Conservation (phyloP, 805 yeast species). For the Kodamaea hsintzibuensis region DNA sequence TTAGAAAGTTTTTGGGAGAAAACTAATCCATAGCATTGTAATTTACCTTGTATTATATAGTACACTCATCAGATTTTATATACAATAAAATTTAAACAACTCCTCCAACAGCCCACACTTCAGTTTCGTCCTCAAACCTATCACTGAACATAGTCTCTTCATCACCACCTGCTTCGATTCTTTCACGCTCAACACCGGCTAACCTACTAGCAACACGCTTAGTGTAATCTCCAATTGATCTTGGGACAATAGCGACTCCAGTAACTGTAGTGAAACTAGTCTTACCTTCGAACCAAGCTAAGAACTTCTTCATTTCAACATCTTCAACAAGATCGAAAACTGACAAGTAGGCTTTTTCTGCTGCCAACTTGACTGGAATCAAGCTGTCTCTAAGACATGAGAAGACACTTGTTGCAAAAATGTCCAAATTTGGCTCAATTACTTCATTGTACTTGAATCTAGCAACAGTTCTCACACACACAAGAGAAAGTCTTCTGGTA, state of each 20-base stretch:
- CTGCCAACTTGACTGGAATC: conserved; percentile 91
- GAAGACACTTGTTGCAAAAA: conserved; percentile 72
- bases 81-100: conserved; percentile 31
- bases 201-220: conserved; percentile 86
- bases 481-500: conserved; percentile 75
- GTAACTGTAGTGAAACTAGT: conserved; percentile 42
- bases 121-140: conserved; percentile 79
- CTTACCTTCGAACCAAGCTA: conserved; percentile 59
- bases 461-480: conserved; percentile 72
- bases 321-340: conserved; percentile 75
- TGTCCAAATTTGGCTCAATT: conserved; percentile 54
- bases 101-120: conserved; percentile 87
- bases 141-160: conserved; percentile 82
- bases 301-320: conserved; percentile 51
- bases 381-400: conserved; percentile 82
- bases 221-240: conserved; percentile 86
- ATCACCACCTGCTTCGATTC: conserved; percentile 89
- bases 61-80: conserved; percentile 1
- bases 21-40: conserved; percentile 4
- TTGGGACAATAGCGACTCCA: conserved; percentile 51
- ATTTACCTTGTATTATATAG: conserved; percentile 6
- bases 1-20: conserved; percentile 16
- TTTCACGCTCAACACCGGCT: conserved; percentile 83
- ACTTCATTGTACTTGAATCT: conserved; percentile 54
- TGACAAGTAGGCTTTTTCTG: conserved; percentile 83